A percentile compares a stretch with the other conserved stretches of the same genome.
Evolutionary conservation across 2,329 filamentous ascomycete genomes (phyloP).

Genomic region (Stemphylium vesicarium): DNA sequence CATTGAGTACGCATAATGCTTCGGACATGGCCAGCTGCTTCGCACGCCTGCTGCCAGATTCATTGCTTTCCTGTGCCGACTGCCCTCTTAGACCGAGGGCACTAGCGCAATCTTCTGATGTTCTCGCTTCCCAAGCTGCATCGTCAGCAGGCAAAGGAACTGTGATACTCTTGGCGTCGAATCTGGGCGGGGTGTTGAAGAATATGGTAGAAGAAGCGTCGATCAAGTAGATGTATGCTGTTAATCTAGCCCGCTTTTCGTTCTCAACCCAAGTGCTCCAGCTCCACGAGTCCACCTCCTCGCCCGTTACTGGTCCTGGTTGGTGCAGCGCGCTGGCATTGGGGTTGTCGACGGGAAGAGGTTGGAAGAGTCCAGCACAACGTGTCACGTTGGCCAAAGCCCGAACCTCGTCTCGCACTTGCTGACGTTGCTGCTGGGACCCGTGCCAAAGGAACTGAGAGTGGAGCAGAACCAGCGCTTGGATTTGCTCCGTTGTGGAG

Average conservation of each 20-base stretch:
- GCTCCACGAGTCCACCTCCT: constrained; percentile 63
- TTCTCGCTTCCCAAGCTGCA: constrained; percentile 73
- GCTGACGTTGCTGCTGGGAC: constrained; percentile 67
- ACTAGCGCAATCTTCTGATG: constrained; percentile 65
- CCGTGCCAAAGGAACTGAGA: constrained; percentile 74
- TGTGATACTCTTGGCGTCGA: constrained; percentile 68
- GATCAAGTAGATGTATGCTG: constrained; percentile 69
- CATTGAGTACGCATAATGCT: constrained; percentile 66
- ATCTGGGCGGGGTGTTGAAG: constrained; percentile 70
- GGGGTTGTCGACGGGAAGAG: constrained; percentile 56
- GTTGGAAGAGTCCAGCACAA: constrained; percentile 62
- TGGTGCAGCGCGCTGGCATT: constrained; percentile 68
- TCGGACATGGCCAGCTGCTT: constrained; percentile 70
- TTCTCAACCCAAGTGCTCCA: constrained; percentile 74
- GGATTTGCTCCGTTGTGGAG: constrained; percentile 67
- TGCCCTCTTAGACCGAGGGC: constrained; percentile 69
- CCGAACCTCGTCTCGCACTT: constrained; percentile 65
- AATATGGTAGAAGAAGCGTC: constrained; percentile 72
- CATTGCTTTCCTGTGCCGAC: constrained; percentile 63
- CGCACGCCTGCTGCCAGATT: constrained; percentile 66
- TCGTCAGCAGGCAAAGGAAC: constrained; percentile 76
- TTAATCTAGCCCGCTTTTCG: constrained; percentile 69
- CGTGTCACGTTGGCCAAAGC: constrained; percentile 64
- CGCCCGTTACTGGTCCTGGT: constrained; percentile 50
- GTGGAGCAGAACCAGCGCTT: constrained; percentile 69